phyloP scores from a whole-genome alignment of 2,329 filamentous ascomycete species.

The Paramyrothecium sp. region DNA sequence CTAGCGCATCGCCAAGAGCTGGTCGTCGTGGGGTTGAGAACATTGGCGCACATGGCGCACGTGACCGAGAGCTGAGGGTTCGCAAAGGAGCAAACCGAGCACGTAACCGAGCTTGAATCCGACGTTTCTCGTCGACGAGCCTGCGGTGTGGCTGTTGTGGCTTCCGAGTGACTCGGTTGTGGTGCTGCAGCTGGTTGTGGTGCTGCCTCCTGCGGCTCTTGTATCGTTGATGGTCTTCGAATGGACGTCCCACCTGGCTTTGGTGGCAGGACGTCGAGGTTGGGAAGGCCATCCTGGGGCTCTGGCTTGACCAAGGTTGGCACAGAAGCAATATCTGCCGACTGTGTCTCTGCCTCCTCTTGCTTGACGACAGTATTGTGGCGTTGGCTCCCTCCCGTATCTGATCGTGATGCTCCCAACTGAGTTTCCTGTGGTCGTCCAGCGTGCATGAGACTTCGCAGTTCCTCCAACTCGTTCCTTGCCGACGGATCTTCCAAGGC shows the following conservation, averaged over 20 bases:
- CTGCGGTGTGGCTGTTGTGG: background rate
- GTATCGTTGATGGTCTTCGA: background rate
- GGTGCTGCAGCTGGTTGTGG: background rate
- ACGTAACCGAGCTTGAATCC: slow-evolving; percentile 23
- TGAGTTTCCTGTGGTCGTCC: slow-evolving; percentile 18
- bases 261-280: background rate
- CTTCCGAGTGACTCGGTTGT: background rate
- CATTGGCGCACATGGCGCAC: slow-evolving; percentile 70
- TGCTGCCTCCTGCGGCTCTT: background rate
- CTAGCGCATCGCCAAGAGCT: slow-evolving; percentile 65
- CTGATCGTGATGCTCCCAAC: slow-evolving; percentile 1
- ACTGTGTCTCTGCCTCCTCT: background rate
- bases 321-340: background rate
- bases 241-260: background rate
- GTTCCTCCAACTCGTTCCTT: slow-evolving; percentile 59
- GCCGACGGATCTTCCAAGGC: slow-evolving; percentile 43
- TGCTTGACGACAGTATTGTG: background rate
- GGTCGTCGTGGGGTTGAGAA: slow-evolving; percentile 55
- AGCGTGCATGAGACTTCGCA: slow-evolving; percentile 43
- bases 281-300: background rate
- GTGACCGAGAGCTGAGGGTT: slow-evolving; percentile 56
- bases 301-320: background rate
- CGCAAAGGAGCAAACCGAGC: slow-evolving; percentile 66
- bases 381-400: background rate
- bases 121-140: background rate